Conservation (phyloP, 2,329 filamentous ascomycete species). For the Drechslerella dactyloides region DNA sequence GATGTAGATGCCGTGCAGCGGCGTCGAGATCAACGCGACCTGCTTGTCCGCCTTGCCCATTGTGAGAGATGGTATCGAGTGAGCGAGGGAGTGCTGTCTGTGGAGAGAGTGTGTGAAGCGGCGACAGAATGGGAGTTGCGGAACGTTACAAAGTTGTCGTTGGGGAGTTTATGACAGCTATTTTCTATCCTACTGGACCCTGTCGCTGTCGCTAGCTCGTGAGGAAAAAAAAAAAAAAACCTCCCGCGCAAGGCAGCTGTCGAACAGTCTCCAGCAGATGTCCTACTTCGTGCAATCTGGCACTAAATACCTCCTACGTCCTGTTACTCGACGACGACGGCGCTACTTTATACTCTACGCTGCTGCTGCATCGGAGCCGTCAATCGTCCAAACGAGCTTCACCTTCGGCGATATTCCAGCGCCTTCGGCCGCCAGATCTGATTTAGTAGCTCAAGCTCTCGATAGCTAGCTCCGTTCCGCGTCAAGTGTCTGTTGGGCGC, state of each 20-base stretch:
- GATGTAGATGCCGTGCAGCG: slow-evolving; percentile 74
- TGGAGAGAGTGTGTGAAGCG: background rate
- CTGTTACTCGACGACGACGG: too few species aligned
- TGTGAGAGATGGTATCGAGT: slow-evolving; percentile 1
- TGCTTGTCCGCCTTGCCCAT: slow-evolving; percentile 44
- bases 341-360: slow-evolving; percentile 4
- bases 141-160: background rate
- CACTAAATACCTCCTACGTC: too few species aligned
- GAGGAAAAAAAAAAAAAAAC: slow-evolving; percentile 14
- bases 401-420: too few species aligned
- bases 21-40: slow-evolving; percentile 51
- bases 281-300: slow-evolving; percentile 30
- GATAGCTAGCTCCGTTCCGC: background rate
- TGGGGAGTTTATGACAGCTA: background rate
- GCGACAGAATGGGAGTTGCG: background rate
- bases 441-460: too few species aligned
- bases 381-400: too few species aligned
- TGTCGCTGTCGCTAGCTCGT: background rate
- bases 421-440: too few species aligned
- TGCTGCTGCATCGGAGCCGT: too few species aligned
- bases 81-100: background rate
- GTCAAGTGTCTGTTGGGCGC: background rate
- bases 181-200: slow-evolving; percentile 2
- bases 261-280: slow-evolving; percentile 11
- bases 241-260: background rate